Evolutionary conservation across 2,329 filamentous ascomycete genomes (phyloP).

Genomic region (Fusarium abutilonis): DNA sequence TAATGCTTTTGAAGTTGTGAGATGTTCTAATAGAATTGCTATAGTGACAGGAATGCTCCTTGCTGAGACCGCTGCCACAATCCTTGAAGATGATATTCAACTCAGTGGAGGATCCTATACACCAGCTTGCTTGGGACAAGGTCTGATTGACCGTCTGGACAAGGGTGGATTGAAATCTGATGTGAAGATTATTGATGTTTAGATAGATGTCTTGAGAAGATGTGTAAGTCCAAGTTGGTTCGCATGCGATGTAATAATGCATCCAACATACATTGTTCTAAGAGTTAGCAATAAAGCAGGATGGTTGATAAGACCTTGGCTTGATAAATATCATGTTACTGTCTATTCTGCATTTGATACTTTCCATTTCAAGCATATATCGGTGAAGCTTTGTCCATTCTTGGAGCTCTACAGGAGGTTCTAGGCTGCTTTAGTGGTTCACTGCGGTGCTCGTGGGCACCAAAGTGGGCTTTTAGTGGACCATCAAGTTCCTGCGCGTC

Average conservation of each 20-base stretch:
- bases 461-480: slow-evolving; percentile 5
- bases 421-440: slow-evolving; percentile 10
- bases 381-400: not conserved
- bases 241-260: slow-evolving; percentile 13
- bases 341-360: not conserved
- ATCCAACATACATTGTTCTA: not conserved
- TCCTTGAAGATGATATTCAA: slow-evolving; percentile 70
- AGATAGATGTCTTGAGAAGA: not conserved
- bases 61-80: slow-evolving; percentile 70
- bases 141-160: slow-evolving; percentile 70
- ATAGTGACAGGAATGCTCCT: slow-evolving; percentile 72
- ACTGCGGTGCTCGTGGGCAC: slow-evolving; percentile 9
- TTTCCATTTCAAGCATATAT: not conserved
- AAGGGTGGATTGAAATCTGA: slow-evolving; percentile 71
- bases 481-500: slow-evolving; percentile 7
- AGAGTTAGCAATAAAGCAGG: not conserved
- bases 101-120: slow-evolving; percentile 76
- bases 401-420: slow-evolving; percentile 3
- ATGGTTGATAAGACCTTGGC: not conserved
- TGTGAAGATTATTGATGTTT: slow-evolving; percentile 54
- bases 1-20: not conserved
- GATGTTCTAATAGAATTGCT: slow-evolving; percentile 14
- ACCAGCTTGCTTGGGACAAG: slow-evolving; percentile 74
- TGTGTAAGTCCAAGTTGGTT: not conserved
- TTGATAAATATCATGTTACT: not conserved